Evolutionary conservation across 495 filamentous ascomycete species (phyloP), one percentile per base, ranked within the genome.

Genomic region (Annulohypoxylon nitens): DNA sequence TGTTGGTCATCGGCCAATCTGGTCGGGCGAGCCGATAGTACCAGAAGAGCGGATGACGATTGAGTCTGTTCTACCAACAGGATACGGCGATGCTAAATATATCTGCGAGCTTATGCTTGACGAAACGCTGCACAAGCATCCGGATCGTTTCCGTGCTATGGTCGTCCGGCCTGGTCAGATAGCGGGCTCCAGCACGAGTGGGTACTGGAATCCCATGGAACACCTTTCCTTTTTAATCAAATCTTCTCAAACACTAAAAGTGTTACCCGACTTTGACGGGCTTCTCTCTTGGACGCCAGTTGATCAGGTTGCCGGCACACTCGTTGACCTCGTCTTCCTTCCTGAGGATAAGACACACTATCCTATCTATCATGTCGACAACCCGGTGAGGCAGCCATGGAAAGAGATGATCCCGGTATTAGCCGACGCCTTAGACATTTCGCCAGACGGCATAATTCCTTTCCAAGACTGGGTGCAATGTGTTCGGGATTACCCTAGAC

Each of bases 301-400:
- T 3, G 79, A 88, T 61, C 63, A 79, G 1, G 71, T 67, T 0
- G 78, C 83, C 3, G 33, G 64, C 1, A 67, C 68, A 1, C 43
- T 77, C 5, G 39, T 54, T 1, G 75, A 75, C 14, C 61, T 77
- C 0, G 14, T 65, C 34, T 51, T 66, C 23, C 70, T 67, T 2
- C n/a, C 58, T n/a, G 62, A 66, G 33, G 63, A 71, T 6, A 58
- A 61, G 18, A 68, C 47, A 0, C 77, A 80, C 0, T 78, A 83
- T 23, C 79, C 82, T 1, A 74, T 88, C 23, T 89, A 88, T 55
- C 87, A 89, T 67, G 80, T 89, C 45, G 87, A 88, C 4, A 87
- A 88, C 64, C 85, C 84, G 0, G 66, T 81, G 5, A 70, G 83
- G 0, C 85, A 88, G 74, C 77, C 80, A 0, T 88, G 87, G 87